A percentile compares a stretch with the other conserved stretches of the same genome.
Evolutionary conservation across 306 rosid species (phyloP).

Genomic region (Cercis canadensis): DNA sequence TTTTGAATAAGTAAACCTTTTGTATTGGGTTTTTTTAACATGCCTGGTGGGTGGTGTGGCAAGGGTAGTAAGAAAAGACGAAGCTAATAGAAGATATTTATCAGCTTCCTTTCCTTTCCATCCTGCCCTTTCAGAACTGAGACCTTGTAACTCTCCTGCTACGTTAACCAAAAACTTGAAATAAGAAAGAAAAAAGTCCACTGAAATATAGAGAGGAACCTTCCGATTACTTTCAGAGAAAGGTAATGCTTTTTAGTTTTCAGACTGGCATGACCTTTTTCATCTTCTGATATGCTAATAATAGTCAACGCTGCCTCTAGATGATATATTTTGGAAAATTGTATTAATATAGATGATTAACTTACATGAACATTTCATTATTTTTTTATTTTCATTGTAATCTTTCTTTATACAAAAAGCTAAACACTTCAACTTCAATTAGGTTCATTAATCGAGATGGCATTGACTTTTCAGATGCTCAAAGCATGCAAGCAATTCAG

Average conservation of each 20-base stretch:
- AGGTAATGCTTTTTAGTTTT: background rate
- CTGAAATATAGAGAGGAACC: no score
- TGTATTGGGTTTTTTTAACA: background rate
- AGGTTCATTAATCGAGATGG: constrained; percentile 96
- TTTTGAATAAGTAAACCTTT: background rate
- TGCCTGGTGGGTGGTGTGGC: background rate
- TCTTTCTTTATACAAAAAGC: constrained; percentile 18
- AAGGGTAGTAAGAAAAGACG: constrained; percentile 18
- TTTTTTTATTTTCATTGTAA: constrained; percentile 18
- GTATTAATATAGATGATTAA: constrained; percentile 2
- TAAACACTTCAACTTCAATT: constrained; percentile 40
- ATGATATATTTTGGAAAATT: constrained; percentile 5
- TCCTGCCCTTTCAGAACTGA: no score
- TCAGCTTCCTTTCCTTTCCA: no score
- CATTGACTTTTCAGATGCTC: constrained; percentile 97
- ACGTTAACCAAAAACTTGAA: no score
- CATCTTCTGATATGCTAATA: background rate
- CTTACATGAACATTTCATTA: background rate
- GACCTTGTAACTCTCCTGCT: no score
- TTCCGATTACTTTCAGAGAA: no score
- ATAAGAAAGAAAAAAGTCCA: no score
- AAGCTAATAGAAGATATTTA: constrained; percentile 14
- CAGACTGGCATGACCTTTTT: constrained; percentile 1
- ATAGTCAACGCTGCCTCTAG: constrained; percentile 22
- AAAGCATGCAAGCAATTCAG: constrained; percentile 96